These are phyloP conservation scores for Pyrenula aspistea DNA, from an alignment of 495 filamentous ascomycete species.

Conservation along the genomic window DNA sequence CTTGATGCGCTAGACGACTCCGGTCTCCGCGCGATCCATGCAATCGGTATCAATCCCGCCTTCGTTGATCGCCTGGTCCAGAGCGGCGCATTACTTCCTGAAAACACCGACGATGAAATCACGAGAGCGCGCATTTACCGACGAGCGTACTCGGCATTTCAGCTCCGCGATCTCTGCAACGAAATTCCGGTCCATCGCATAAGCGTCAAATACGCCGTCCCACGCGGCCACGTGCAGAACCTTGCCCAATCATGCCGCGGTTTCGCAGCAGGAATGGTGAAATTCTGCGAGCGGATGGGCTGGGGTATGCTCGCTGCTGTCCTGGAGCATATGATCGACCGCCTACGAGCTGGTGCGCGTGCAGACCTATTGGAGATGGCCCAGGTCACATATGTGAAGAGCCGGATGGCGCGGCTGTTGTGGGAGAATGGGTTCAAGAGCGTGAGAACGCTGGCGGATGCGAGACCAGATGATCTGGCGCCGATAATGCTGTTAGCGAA, in stretches of 20 bases:
- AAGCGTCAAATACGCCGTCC: slow-evolving; percentile 54
- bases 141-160: slow-evolving; percentile 70
- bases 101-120: slow-evolving; percentile 47
- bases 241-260: slow-evolving; percentile 67
- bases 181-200: slow-evolving; percentile 62
- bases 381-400: slow-evolving; percentile 68
- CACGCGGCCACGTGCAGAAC: slow-evolving; percentile 59
- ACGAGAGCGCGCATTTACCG: slow-evolving; percentile 52
- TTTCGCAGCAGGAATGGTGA: slow-evolving; percentile 66
- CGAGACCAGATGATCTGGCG: slow-evolving; percentile 52
- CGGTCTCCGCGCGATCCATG: slow-evolving; percentile 52
- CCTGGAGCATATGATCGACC: slow-evolving; percentile 65
- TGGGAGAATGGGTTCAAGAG: slow-evolving; percentile 68
- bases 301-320: slow-evolving; percentile 66
- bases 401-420: slow-evolving; percentile 62
- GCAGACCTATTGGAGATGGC: slow-evolving; percentile 63
- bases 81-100: slow-evolving; percentile 50
- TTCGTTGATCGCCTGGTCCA: slow-evolving; percentile 66
- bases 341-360: slow-evolving; percentile 61
- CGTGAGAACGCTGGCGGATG: slow-evolving; percentile 54
- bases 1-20: slow-evolving; percentile 61
- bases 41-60: slow-evolving; percentile 57
- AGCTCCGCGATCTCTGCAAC: slow-evolving; percentile 72
- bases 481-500: slow-evolving; percentile 64
- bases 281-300: slow-evolving; percentile 63